Conservation (phyloP, 208 protist genomes). For the Wallacemonas sp. region DNA sequence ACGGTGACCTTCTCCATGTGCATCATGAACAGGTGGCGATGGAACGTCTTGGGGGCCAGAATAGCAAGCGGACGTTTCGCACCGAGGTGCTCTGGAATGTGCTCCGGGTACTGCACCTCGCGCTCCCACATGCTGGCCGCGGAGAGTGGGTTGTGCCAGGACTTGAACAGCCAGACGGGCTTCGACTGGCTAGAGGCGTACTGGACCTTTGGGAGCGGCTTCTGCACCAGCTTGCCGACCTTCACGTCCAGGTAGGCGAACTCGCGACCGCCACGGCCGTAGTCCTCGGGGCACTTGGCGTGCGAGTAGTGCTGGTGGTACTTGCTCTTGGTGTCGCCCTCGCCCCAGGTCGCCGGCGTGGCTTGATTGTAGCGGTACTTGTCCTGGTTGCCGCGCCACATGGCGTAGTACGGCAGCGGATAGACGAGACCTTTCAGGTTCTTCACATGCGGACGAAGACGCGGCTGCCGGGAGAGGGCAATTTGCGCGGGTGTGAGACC, state of each 20-base stretch:
- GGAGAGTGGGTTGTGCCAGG: constrained; percentile 85
- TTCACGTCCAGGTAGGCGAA: constrained; percentile 78
- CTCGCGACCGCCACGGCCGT: constrained; percentile 85
- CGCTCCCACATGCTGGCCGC: constrained; percentile 86
- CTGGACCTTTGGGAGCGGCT: constrained; percentile 84
- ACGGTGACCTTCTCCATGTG: constrained; percentile 91
- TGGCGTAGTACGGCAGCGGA: constrained; percentile 88
- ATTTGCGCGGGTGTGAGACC: constrained; percentile 72
- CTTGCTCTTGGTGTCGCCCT: constrained; percentile 75
- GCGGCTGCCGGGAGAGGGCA: constrained; percentile 77
- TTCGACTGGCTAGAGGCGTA: constrained; percentile 73
- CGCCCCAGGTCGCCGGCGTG: constrained; percentile 77
- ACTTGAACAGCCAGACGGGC: constrained; percentile 91
- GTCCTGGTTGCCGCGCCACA: constrained; percentile 91
- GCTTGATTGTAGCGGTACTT: constrained; percentile 86
- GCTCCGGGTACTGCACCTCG: constrained; percentile 90
- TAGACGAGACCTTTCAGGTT: constrained; percentile 74
- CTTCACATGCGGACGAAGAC: constrained; percentile 72
- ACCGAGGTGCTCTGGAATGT: constrained; percentile 84
- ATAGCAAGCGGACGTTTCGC: constrained; percentile 85
- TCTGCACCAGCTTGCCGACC: constrained; percentile 71
- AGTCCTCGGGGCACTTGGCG: constrained; percentile 90
- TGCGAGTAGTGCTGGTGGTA: constrained; percentile 91
- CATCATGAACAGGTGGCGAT: constrained; percentile 85
- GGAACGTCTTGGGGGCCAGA: constrained; percentile 75